These are phyloP conservation scores for Paramecium caudatum DNA, from an alignment of 73 alveolate species.

Conservation along the genomic window DNA sequence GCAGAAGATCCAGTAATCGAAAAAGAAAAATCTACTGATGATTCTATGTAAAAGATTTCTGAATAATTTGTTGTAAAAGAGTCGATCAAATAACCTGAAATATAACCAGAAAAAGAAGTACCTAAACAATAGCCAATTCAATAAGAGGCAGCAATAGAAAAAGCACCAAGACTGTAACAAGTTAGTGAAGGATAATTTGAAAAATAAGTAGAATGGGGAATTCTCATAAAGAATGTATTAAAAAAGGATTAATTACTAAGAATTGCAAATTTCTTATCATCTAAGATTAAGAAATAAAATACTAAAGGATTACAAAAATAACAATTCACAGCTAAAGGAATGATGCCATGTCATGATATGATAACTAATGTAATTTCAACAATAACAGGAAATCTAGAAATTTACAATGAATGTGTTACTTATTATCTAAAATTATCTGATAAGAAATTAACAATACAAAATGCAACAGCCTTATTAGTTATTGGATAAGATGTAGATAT, in stretches of 20 bases:
- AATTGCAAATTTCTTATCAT: constrained; percentile 15
- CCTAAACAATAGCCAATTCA: no score
- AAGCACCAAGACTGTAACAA: no score
- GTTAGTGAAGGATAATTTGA: not conserved
- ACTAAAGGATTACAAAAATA: not conserved
- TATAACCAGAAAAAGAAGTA: no score
- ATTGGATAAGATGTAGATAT: not conserved
- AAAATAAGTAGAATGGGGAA: constrained; percentile 29
- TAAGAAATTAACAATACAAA: not conserved
- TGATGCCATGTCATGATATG: not conserved
- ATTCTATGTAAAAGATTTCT: constrained; percentile 3
- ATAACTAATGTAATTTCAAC: not conserved
- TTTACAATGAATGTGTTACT: not conserved
- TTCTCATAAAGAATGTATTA: not conserved
- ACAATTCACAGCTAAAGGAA: not conserved
- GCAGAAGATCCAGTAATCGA: not conserved
- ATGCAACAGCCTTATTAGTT: constrained; percentile 15
- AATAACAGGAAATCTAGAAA: not conserved
- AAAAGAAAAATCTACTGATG: not conserved
- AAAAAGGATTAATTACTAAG: not conserved
- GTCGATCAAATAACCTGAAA: no score
- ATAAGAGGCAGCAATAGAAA: no score
- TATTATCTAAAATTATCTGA: not conserved
- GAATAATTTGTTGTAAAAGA: constrained; percentile 5
- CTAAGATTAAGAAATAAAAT: constrained; percentile 2